Conservation (phyloP, 441 rosid species). For the Gossypium aridum region DNA sequence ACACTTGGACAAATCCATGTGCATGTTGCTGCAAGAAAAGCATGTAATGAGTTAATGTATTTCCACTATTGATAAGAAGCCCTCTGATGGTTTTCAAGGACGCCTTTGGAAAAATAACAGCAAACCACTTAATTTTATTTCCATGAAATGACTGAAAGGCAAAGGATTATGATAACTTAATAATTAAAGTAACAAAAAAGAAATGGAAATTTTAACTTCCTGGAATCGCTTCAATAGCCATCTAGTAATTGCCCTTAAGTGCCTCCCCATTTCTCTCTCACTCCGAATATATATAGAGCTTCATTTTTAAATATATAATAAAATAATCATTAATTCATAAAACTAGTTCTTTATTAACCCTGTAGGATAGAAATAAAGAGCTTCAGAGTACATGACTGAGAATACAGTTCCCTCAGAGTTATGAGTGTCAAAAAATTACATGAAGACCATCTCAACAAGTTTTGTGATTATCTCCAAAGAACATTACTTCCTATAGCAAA, state of each 20-base stretch:
- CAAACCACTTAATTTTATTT: neutral
- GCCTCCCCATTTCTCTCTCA: neutral
- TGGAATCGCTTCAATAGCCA: neutral
- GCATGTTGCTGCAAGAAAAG: slow-evolving; percentile 52
- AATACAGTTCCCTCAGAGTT: neutral
- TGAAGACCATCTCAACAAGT: neutral
- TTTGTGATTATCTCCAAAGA: neutral
- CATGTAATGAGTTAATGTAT: neutral
- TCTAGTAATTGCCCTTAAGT: neutral
- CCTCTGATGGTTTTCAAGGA: neutral
- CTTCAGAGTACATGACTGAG: neutral
- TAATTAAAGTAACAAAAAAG: neutral
- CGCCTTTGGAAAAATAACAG: neutral
- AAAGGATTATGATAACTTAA: neutral
- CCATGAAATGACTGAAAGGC: neutral
- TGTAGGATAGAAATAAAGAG: neutral
- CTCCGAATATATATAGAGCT: neutral
- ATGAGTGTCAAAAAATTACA: neutral
- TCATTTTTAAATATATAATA: neutral
- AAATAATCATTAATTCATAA: neutral
- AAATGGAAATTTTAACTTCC: neutral
- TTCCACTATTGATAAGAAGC: neutral
- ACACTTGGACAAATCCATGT: slow-evolving; percentile 81
- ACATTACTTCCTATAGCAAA: neutral
- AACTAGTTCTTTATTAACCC: neutral